A percentile compares a stretch with the other conserved stretches of the same genome.
Evolutionary conservation across 352 stramenopile genomes (phyloP).

Genomic region (Plasmopara viticola): DNA sequence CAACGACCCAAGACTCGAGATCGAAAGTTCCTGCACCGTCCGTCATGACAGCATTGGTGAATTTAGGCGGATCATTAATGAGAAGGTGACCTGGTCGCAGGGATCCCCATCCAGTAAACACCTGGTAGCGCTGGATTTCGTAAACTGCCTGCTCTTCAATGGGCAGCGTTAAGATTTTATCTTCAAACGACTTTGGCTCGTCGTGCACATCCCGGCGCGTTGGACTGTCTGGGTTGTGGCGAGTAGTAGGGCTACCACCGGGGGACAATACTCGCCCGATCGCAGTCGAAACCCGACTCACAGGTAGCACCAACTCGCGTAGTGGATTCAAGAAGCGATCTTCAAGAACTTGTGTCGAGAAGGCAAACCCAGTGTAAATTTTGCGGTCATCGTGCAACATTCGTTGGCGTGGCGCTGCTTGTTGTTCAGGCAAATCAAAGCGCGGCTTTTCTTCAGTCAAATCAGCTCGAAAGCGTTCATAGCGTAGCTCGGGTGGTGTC

Average conservation of each 20-base stretch:
- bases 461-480: conserved; percentile 69
- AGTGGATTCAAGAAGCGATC: conserved; percentile 78
- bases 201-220: conserved; percentile 15
- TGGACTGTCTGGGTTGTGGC: conserved; percentile 23
- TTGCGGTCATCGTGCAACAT: conserved; percentile 26
- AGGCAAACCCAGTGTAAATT: conserved; percentile 77
- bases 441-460: conserved; percentile 45
- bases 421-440: conserved; percentile 54
- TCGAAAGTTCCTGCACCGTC: conserved; percentile 54
- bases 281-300: conserved; percentile 42
- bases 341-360: conserved; percentile 72
- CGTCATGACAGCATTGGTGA: conserved; percentile 72
- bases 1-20: conserved; percentile 71
- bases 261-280: conserved; percentile 36
- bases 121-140: conserved; percentile 80
- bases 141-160: conserved; percentile 66
- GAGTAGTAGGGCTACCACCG: conserved; percentile 19
- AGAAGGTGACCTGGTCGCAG: conserved; percentile 69
- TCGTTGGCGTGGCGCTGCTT: conserved; percentile 17
- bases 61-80: conserved; percentile 65
- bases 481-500: conserved; percentile 55
- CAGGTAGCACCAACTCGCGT: conserved; percentile 62
- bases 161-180: conserved; percentile 46
- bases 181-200: conserved; percentile 49
- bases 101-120: conserved; percentile 79